Base-by-base conservation (phyloP, 305 asterid species). In the Fraxinus greggii region DNA sequence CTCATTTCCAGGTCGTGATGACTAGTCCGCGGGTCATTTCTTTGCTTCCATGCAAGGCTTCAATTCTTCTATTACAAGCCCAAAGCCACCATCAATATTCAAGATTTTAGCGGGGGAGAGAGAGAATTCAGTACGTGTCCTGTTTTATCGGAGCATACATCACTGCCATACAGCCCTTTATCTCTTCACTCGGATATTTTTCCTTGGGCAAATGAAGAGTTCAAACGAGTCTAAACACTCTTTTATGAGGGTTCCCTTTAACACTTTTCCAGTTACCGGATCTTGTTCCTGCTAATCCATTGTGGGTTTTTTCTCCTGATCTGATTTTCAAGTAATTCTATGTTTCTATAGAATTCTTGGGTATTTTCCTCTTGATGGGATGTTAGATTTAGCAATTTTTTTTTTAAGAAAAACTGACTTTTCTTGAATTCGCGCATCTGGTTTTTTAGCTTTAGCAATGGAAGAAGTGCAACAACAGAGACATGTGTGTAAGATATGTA, bases 31-130 rank as follows among this genome's bases (percentile, higher is more conserved):
- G 84, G 79, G 90, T 83, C 59, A 59, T 86, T 84, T 85, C 85
- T 88, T 88, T 86, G 89, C 88, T 88, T 86, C 93, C 94, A 89
- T 88, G 92, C 93, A 91, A 85, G 90, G 84, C 87, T 88, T 83
- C 83, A 88, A 26, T 85, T 42, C 82, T 77, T 61, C 73, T 74
- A 12, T 35, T 36, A 75, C 56, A 67, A 5, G 79, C 84, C 77
- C 61, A 6, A 45, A 69, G 72, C 48, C 56, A 77, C 83, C 83
- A 73, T 82, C 84, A 86, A 76, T 75, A 76, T 72, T 81, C 63
- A 79, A 4, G 36, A 31, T 29, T 82, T 74, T 78, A 61, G 72
- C 8, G 72, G 3, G 72, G 10, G 28, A 19, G 29, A 7, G 69
- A 17, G 23, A 51, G 23, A 2, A 24, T 63, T 21, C 17, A 1